Conservation (phyloP, 2,329 filamentous ascomycete species). For the Pseudogymnoascus sp. region DNA sequence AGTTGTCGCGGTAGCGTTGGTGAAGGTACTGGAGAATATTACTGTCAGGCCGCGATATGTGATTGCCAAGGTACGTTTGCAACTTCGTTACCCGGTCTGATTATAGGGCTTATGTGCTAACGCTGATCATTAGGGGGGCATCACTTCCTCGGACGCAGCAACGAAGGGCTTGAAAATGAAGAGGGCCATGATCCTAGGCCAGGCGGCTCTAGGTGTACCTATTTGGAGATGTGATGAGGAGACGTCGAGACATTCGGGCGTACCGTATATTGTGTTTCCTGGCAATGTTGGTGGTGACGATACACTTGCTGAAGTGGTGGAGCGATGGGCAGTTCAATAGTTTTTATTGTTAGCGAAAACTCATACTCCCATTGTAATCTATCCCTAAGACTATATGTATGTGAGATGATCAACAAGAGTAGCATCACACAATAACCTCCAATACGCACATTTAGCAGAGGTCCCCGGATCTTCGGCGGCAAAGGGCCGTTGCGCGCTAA, state of each 20-base stretch:
- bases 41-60: conserved; percentile 46
- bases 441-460: not conserved
- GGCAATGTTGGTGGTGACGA: conserved; percentile 45
- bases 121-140: conserved; percentile 39
- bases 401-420: too few species aligned
- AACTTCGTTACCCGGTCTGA: not conserved
- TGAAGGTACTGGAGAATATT: conserved; percentile 40
- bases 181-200: conserved; percentile 46
- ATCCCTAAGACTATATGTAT: too few species aligned
- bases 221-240: conserved; percentile 51
- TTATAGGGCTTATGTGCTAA: not conserved
- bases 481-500: not conserved
- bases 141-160: conserved; percentile 51
- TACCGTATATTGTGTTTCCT: conserved; percentile 52
- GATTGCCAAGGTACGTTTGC: conserved; percentile 40
- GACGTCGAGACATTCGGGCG: conserved; percentile 40
- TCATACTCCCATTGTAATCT: too few species aligned
- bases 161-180: conserved; percentile 49
- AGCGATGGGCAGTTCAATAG: conserved; percentile 12
- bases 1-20: conserved; percentile 43
- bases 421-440: too few species aligned
- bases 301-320: conserved; percentile 15
- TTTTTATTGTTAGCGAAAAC: not conserved
- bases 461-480: not conserved
- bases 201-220: conserved; percentile 50